Evolutionary conservation across 2,329 filamentous ascomycete genomes (phyloP), one percentile per base, ranked within the genome.

Genomic region (Purpureocillium takamizusanense): DNA sequence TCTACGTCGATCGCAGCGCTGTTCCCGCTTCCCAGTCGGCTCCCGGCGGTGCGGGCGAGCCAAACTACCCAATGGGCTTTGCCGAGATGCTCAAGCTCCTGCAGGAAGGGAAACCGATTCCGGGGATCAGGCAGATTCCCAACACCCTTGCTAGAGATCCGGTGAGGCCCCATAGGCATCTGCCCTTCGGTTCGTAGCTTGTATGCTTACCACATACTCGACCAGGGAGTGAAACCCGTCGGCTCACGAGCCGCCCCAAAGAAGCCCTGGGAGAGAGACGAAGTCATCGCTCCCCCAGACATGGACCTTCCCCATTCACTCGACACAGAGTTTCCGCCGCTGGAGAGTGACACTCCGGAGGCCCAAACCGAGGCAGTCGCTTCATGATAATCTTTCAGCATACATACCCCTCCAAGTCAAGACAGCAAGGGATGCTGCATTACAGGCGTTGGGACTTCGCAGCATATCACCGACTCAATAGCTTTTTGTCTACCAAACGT

Each of bases 71-170:
- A 4, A 81, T 80, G 35, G 82, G 79, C 1, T 95, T 95, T 59
- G 82, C 85, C 7, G 80, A 90, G 47, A 87, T 95, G 44, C 81
- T 94, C 39, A 83, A 86, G 51, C 74, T 94, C 39, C 85, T 95
- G 38, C 85, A 86, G 17, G 81, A 78, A 21, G 87, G 87, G 38
- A 79, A 86, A 50, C 81, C 85, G 0, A 83, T 95, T 32, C 87
- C 88, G 1, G 89, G 89, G 1, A 94, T 95, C 52, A 80, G 81
- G 49, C 78, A 94, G 46, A 90, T 95, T 38, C 87, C 89, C 4
- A 76, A 86, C 48, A 92, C 82, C 0, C 68, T 95, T 5, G 68
- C 89, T 15, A 70, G 78, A 38, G 82, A 83, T 4, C 75, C 86
- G 43, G 81, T 83, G 43, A 74, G 70, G 53, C 13, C 9, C 1